These are phyloP conservation scores for Jatropha curcas DNA, from an alignment of 345 rosid genomes.

Conservation along the genomic window DNA sequence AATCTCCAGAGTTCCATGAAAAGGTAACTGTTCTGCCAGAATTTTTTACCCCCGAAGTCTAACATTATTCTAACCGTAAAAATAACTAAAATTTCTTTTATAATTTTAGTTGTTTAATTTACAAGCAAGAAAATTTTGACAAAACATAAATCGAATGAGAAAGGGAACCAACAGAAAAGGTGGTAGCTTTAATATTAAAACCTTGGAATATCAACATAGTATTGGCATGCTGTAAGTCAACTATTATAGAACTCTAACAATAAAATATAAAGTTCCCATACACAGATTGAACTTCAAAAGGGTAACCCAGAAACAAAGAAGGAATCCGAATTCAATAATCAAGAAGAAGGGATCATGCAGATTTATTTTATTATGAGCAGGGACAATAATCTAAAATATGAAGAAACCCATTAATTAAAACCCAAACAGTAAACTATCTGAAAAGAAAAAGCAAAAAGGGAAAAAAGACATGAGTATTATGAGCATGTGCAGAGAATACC, in stretches of 20 bases:
- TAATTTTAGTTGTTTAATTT: not conserved
- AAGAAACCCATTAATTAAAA: conserved; percentile 1
- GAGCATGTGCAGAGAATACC: conserved; percentile 29
- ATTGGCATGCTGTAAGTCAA: conserved; percentile 7
- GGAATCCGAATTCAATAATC: not conserved
- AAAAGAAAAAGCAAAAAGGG: not conserved
- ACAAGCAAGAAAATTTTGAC: conserved; percentile 2
- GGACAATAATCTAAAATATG: not conserved
- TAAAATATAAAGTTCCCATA: not conserved
- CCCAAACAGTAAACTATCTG: not conserved
- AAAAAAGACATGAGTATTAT: conserved; percentile 6
- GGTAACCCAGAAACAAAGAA: not conserved
- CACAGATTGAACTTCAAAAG: not conserved
- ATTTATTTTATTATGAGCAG: not conserved
- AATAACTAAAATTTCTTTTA: not conserved
- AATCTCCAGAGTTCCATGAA: not conserved
- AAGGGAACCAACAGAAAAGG: not conserved
- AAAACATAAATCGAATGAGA: not conserved
- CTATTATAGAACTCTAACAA: not conserved
- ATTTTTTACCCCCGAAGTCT: not conserved
- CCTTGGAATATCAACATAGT: not conserved
- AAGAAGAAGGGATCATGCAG: conserved; percentile 10
- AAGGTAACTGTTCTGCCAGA: not conserved
- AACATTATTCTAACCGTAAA: not conserved
- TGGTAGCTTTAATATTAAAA: not conserved